phyloP scores from a whole-genome alignment of 108 stramenopile species.

The Cyclotella baltica region DNA sequence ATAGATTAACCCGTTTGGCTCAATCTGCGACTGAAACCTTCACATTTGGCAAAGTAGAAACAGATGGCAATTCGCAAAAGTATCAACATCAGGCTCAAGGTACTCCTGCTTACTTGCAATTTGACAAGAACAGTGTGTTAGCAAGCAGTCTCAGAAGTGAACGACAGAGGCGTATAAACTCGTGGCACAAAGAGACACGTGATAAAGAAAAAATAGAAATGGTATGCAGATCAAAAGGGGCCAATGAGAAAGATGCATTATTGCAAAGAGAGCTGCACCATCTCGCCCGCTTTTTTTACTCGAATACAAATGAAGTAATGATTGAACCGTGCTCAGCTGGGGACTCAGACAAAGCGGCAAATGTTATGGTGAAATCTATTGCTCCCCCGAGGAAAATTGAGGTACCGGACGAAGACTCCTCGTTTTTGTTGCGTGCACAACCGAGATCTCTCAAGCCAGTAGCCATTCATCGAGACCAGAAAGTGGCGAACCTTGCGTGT shows the following conservation, averaged over 20 bases:
- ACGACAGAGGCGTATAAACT: conserved; percentile 66
- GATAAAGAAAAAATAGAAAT: conserved; percentile 42
- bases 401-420: conserved; percentile 90
- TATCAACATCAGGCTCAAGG: conserved; percentile 22
- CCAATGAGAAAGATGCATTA: conserved; percentile 51
- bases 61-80: conserved; percentile 24
- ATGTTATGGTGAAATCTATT: conserved; percentile 71
- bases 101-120: conserved; percentile 75
- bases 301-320: conserved; percentile 68
- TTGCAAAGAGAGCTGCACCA: conserved; percentile 77
- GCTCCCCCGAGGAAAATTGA: conserved; percentile 70
- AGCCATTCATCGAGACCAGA: conserved; percentile 77
- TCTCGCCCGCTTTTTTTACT: conserved; percentile 73
- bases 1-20: conserved; percentile 48
- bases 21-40: conserved; percentile 47
- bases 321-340: conserved; percentile 46
- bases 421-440: conserved; percentile 81
- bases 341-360: conserved; percentile 37
- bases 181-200: conserved; percentile 64
- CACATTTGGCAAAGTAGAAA: conserved; percentile 8
- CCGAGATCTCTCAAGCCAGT: conserved; percentile 73
- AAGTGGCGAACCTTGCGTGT: conserved; percentile 73
- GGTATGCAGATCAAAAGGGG: conserved; percentile 59
- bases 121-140: conserved; percentile 78
- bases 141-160: conserved; percentile 79